Base-by-base conservation (phyloP, 495 filamentous ascomycete genomes). In the Evansstolkia leycettana region DNA sequence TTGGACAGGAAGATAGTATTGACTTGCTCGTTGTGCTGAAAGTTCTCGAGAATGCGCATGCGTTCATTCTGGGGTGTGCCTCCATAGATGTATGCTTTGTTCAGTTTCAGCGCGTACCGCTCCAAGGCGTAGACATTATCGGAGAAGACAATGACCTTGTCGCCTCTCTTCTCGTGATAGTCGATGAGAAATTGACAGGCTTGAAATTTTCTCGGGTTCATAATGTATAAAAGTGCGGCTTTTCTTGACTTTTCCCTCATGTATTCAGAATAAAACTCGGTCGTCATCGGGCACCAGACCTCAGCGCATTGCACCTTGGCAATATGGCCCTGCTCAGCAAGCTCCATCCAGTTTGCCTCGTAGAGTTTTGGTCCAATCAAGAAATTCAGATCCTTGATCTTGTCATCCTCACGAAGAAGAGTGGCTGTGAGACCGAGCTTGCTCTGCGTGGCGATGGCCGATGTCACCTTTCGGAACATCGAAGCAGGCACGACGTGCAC, bases 291-390 rank as follows among this genome's bases (percentile, higher is more conserved):
- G 54, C 90, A 98, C 90, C 90, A 98, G 17, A 98, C 90, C 52
- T 98, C 90, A 30, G 90, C 90, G 58, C 90, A 98, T 48, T 98
- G 90, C 1, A 98, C 90, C 46, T 84, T 85, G 28, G 90, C 90
- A 50, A 98, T 98, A 53, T 96, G 90, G 10, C 90, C 90, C 56
- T 94, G 84, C 39, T 95, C 83, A 0, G 88, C 87, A 28, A 98
- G 73, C 55, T 98, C 89, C 83, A 96, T 94, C 90, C 90, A 98
- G 55, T 98, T 98, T 17, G 90, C 90, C 54, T 98, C 90, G 57
- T 94, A 98, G 1, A 98, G 70, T 50, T 98, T 98, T 3, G 90
- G 90, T 0, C 90, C 90, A 55, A 98, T 96, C 48, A 98, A 66
- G 55, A 95, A 96, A 55, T 98, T 98, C 33, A 98, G 64, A 69